Evolutionary conservation across 352 stramenopile genomes (phyloP).

Genomic region (Phytopythium kandeliae): DNA sequence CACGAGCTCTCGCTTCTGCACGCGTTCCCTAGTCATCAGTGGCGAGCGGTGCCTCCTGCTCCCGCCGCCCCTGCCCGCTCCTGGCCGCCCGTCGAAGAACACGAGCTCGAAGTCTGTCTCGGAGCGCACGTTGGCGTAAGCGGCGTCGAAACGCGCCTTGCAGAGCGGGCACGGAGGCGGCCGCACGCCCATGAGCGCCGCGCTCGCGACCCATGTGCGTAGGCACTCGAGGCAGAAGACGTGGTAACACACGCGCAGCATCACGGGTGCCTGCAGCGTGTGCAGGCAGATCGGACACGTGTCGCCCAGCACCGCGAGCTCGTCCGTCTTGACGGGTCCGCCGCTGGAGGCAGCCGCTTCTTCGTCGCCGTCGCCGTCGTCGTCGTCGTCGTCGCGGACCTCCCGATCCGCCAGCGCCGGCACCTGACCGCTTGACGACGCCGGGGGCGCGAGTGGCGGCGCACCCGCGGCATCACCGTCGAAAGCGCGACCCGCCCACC

Average conservation of each 20-base stretch:
- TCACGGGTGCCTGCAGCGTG: slow-evolving; percentile 42
- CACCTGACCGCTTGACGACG: slow-evolving; percentile 23
- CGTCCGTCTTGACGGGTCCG: slow-evolving; percentile 6
- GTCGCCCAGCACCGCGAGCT: slow-evolving; percentile 61
- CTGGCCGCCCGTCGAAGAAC: slow-evolving; percentile 28
- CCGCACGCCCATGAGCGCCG: slow-evolving; percentile 48
- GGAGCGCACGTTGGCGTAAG: slow-evolving; percentile 56
- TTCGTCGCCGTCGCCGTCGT: slow-evolving; percentile 10
- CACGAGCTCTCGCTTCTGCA: slow-evolving; percentile 42
- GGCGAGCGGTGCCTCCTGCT: slow-evolving; percentile 8
- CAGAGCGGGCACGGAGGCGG: slow-evolving; percentile 60
- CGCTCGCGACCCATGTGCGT: slow-evolving; percentile 48
- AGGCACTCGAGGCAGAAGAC: slow-evolving; percentile 73
- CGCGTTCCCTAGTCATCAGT: slow-evolving; percentile 11
- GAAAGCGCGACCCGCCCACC: slow-evolving; percentile 19
- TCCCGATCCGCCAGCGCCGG: slow-evolving; percentile 2
- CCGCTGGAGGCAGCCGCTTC: not conserved
- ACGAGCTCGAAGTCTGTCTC: slow-evolving; percentile 61
- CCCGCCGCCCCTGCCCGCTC: slow-evolving; percentile 5
- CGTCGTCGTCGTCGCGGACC: slow-evolving; percentile 3
- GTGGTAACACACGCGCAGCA: slow-evolving; percentile 59
- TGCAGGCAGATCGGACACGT: slow-evolving; percentile 69
- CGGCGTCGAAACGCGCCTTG: slow-evolving; percentile 50
- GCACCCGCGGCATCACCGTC: slow-evolving; percentile 14
- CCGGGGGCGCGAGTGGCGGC: slow-evolving; percentile 11